Evolutionary conservation across 768 basidiomycete species (phyloP).

Genomic region (Psilocybe cubensis): DNA sequence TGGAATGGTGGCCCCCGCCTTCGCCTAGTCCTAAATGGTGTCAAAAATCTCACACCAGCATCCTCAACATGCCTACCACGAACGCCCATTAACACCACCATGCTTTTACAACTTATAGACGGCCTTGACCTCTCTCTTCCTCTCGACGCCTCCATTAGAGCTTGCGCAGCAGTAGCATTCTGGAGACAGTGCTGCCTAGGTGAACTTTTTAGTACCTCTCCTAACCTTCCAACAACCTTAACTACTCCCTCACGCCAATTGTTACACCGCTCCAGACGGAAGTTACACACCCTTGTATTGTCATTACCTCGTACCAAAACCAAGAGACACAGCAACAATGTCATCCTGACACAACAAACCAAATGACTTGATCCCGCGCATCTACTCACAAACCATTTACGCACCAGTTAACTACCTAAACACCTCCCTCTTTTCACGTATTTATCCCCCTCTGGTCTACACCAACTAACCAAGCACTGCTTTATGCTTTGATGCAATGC

Average conservation of each 20-base stretch:
- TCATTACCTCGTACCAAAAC: constrained; percentile 31
- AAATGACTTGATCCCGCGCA: constrained; percentile 21
- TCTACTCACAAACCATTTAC: constrained; percentile 13
- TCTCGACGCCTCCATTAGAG: constrained; percentile 26
- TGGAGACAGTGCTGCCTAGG: constrained; percentile 36
- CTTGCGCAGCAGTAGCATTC: constrained; percentile 28
- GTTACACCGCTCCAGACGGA: neutral
- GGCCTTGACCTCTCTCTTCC: constrained; percentile 18
- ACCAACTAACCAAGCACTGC: constrained; percentile 14
- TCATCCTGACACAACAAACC: constrained; percentile 19
- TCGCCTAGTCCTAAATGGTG: constrained; percentile 24
- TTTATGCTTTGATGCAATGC: constrained; percentile 28
- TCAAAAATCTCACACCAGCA: constrained; percentile 25
- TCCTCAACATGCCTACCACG: constrained; percentile 15
- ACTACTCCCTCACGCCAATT: constrained; percentile 5
- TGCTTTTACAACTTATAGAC: constrained; percentile 20
- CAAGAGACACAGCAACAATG: constrained; percentile 17
- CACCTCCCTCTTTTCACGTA: constrained; percentile 20
- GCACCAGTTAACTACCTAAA: constrained; percentile 8
- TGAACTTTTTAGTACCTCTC: constrained; percentile 26
- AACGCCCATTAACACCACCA: constrained; percentile 21
- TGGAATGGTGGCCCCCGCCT: constrained; percentile 26
- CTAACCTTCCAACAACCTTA: neutral
- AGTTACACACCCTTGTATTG: constrained; percentile 16
- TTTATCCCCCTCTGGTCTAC: neutral